A percentile compares a stretch with the other conserved stretches of the same genome.
These are phyloP conservation scores for Trichoderma asperellum DNA, from an alignment of 2,329 filamentous ascomycete genomes.

Conservation along the genomic window DNA sequence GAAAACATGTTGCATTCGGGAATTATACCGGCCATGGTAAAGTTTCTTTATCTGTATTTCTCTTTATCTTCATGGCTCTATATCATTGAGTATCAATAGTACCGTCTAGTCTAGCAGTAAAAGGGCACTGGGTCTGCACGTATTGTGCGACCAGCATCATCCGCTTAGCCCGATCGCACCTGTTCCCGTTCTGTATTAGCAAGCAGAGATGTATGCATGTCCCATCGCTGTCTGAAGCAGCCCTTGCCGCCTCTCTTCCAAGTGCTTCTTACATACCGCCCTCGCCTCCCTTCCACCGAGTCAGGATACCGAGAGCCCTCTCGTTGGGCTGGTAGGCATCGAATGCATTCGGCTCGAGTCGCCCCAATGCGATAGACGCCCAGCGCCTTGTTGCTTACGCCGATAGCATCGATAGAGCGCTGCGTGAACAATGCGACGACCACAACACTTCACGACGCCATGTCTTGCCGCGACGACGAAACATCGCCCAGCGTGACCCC, in stretches of 20 bases:
- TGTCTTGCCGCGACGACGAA: constrained; percentile 24
- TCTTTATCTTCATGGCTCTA: background rate
- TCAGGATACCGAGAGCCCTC: background rate
- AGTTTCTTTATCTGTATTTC: too few species aligned
- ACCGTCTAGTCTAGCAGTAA: background rate
- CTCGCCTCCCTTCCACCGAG: constrained; percentile 16
- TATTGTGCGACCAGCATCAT: too few species aligned
- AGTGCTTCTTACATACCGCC: constrained; percentile 9
- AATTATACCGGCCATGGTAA: background rate
- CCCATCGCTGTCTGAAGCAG: background rate
- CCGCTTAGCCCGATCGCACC: background rate
- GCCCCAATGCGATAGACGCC: constrained; percentile 20
- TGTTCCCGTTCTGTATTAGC: background rate
- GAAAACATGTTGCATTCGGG: background rate
- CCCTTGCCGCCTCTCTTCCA: constrained; percentile 8
- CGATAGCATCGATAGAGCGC: constrained; percentile 3
- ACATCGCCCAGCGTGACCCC: constrained; percentile 25
- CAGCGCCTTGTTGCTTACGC: constrained; percentile 1
- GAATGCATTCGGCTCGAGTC: background rate
- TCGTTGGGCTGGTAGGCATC: background rate
- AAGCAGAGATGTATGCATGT: constrained; percentile 5
- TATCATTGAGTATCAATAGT: background rate
- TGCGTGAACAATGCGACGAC: constrained; percentile 25
- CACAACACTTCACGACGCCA: constrained; percentile 9
- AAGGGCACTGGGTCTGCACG: background rate